A percentile compares a stretch with the other conserved stretches of the same genome.
phyloP scores from a whole-genome alignment of 805 yeast genomes.

The Suhomyces canberraensis region DNA sequence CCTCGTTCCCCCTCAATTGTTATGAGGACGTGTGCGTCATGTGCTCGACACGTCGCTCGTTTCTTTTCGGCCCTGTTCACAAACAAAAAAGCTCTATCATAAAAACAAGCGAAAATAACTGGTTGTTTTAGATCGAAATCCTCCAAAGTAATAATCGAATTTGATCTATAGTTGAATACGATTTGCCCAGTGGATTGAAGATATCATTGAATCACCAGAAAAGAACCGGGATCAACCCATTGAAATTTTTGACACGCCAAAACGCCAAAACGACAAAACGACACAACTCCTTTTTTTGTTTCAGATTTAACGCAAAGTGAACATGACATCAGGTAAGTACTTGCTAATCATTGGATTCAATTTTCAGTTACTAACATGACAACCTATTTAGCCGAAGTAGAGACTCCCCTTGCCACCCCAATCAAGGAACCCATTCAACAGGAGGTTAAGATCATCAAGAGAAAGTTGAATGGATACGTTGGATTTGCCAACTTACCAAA shows the following conservation, averaged over 20 bases:
- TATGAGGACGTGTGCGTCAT: conserved; percentile 1
- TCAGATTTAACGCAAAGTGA: neutral
- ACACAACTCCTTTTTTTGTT: conserved; percentile 1
- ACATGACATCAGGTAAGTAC: conserved; percentile 4
- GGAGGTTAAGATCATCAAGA: conserved; percentile 64
- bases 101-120: neutral
- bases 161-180: no score
- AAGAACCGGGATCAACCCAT: neutral
- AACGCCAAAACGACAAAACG: no score
- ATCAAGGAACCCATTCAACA: conserved; percentile 16
- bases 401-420: conserved; percentile 7
- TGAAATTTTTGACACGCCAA: conserved; percentile 1
- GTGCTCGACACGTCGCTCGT: conserved; percentile 2
- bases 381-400: conserved; percentile 11
- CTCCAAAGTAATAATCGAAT: no score
- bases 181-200: no score
- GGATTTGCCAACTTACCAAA: conserved; percentile 97
- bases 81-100: conserved; percentile 1
- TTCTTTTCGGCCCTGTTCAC: neutral
- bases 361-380: conserved; percentile 4
- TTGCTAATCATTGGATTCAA: neutral
- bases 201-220: no score
- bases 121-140: no score
- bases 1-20: no score
- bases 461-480: conserved; percentile 87